Percentiles rank a stretch among this genome's conserved stretches.
Conservation (phyloP, 179 eudicot species). For the Silene coronaria region DNA sequence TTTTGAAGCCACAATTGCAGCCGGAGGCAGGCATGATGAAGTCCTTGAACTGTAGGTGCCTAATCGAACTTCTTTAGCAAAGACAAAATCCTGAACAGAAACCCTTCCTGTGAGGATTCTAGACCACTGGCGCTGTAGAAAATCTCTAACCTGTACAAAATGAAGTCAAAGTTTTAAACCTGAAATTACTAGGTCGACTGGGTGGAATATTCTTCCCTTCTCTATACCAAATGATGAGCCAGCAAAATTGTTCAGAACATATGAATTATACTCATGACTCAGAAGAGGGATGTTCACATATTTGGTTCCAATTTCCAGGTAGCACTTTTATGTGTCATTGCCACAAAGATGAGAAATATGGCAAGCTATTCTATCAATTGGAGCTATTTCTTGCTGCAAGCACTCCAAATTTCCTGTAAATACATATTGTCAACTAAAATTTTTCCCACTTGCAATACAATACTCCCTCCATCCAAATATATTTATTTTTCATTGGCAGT, state of each 20-base stretch:
- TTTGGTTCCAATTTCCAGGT: not conserved
- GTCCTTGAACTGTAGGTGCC: constrained; percentile 70
- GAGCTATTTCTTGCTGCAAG: not conserved
- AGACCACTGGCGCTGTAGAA: constrained; percentile 80
- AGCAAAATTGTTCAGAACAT: not conserved
- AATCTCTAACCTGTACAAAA: constrained; percentile 50
- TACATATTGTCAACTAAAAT: not conserved
- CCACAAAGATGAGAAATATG: too few relatives aligned
- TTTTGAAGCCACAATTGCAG: constrained; percentile 91
- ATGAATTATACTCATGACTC: not conserved
- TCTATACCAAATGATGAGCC: not conserved
- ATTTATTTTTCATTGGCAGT: too few relatives aligned
- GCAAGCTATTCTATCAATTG: not conserved
- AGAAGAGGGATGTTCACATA: not conserved
- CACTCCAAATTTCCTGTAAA: not conserved
- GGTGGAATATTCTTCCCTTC: not conserved
- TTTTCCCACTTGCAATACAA: too few relatives aligned
- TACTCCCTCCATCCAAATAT: not conserved
- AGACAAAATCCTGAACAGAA: constrained; percentile 81
- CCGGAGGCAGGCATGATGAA: constrained; percentile 79
- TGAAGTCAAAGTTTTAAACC: constrained; percentile 1
- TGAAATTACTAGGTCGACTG: not conserved
- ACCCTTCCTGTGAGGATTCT: constrained; percentile 69
- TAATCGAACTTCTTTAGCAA: constrained; percentile 93
- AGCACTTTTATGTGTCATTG: not conserved